phyloP scores from a whole-genome alignment of 2,329 filamentous ascomycete species.

The Beauveria rudraprayagi region DNA sequence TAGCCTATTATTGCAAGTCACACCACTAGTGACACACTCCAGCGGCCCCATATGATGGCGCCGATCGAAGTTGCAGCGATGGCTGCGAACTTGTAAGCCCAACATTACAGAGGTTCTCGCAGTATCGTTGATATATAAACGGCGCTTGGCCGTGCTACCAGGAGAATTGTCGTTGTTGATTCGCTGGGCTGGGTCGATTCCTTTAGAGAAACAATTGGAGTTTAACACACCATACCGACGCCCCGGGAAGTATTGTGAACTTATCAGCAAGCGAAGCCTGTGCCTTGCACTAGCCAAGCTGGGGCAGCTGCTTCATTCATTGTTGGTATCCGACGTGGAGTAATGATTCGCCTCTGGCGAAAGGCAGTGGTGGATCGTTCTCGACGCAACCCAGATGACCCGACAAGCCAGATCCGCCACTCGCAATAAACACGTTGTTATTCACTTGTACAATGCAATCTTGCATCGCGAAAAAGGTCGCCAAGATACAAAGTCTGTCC shows the following conservation, averaged over 20 bases:
- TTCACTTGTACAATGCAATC: not conserved
- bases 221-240: not conserved
- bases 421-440: not conserved
- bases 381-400: slow-evolving; percentile 1
- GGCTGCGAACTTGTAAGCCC: not conserved
- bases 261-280: not conserved
- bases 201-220: not conserved
- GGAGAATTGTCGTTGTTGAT: no score
- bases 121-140: not conserved
- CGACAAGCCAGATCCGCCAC: not conserved
- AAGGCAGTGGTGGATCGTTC: not conserved
- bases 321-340: not conserved
- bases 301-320: not conserved
- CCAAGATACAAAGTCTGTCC: not conserved
- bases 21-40: slow-evolving; percentile 1
- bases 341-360: not conserved
- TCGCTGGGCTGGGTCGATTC: not conserved
- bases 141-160: no score
- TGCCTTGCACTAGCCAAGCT: not conserved
- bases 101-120: not conserved
- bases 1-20: not conserved
- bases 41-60: not conserved
- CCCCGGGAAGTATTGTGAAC: not conserved
- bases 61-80: not conserved
- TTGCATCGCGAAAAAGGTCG: not conserved